Base-by-base conservation (phyloP, 306 rosid species). In the Gynostemma pentaphyllum region DNA sequence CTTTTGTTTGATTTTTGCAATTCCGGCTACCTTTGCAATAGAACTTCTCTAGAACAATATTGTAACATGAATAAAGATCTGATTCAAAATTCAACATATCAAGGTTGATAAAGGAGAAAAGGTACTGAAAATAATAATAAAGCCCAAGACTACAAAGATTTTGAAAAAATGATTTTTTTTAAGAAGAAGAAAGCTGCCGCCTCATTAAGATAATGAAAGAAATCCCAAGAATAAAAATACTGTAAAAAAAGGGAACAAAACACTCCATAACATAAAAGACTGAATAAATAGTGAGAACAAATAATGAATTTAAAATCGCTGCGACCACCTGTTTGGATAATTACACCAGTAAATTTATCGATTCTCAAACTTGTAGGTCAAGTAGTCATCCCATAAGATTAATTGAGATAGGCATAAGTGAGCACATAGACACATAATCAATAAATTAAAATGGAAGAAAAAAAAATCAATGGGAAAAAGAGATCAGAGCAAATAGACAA, bases 1-100 rank as follows among this genome's bases (percentile, higher is more conserved):
- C 80, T 79, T 85, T 70, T 79, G 75, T 73, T 87, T 91, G 21
- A 81, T 75, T 72, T 65, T 77, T 45, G 74, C 83, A 70, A 85
- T 52, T 48, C 65, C 67, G 16, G 82, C 87, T 79, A 85, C 84
- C 82, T 82, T 85, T 41, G 66, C 87, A 5, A 55, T 57, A 68
- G 78, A 78, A 34, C 21, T 71, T 75, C 60, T 51, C 96, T 91
- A 80, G 56, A 82, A 34, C 11, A 11, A 12, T 57, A 34, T 41
- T 29, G 41, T 19, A 57, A 37, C 11, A 24, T 37, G 24, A 12
- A 34, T 57, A 12, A 2, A 55, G 21, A 57, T 11, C n/a, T 29
- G 13, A 10, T 56, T 8, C 15, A 54, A 16, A 19, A 26, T 23
- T 0, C 4, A 50, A n/a, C 23, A 7, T 10, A 19, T 27, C 9